Base-by-base conservation (phyloP, 345 rosid genomes). In the Moringa oleifera region DNA sequence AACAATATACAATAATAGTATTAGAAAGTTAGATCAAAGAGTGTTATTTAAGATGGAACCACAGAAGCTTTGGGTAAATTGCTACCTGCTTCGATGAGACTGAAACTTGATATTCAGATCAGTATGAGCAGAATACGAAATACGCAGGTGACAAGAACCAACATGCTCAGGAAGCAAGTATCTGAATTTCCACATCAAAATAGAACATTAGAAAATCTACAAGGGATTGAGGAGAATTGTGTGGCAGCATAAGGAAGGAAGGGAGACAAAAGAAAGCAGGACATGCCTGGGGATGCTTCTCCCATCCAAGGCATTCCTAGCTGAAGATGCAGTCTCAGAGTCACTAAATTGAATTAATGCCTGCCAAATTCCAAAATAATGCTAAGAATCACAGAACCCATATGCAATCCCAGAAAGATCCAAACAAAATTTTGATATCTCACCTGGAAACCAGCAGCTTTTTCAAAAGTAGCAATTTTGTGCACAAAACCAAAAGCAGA, bases 401-500 rank as follows among this genome's bases (percentile, higher is more conserved):
- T 37, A 45, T 33, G 24, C 37, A 75, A 67, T 18, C 55, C 56
- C 55, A 46, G n/a, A 56, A 62, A 51, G 19, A 64, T 50, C n/a
- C 1, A 62, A 20, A 75, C 4, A n/a, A 12, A 57, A 25, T 22
- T 69, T 49, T n/a, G 51, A 65, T 18, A 68, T 57, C 72, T 80
- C 41, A 83, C 97, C 93, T 94, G 96, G 74, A 94, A 94, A 59
- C 99, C 97, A 59, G 96, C 89, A 60, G 97, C 96, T 73, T 94
- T 94, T 74, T 94, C 97, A 66, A 94, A 94, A 36, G 97, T 94
- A 19, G 97, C 97, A 67, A 94, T 90, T 75, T 90, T 90, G 84
- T 94, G 96, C 31, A 94, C 99, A 64, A 83, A 94, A 20, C 99
- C 99, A 83, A 90, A 94, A 59, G 97, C 97, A 70, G 99, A 90